Conservation (phyloP, 495 filamentous ascomycete genomes). For the Bombardia bombarda region DNA sequence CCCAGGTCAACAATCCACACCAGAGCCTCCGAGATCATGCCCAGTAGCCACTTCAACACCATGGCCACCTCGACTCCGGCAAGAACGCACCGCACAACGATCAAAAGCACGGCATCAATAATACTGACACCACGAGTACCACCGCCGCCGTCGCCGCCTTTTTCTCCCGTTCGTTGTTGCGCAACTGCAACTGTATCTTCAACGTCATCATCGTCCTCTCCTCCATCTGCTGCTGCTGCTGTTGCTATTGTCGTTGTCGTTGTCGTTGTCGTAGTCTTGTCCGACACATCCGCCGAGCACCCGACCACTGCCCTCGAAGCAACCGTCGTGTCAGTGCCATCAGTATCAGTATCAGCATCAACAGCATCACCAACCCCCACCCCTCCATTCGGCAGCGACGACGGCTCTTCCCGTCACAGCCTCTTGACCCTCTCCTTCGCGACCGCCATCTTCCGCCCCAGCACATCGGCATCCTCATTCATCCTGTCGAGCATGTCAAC, state of each 20-base stretch:
- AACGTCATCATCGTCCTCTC: conserved; percentile 4
- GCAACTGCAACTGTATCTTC: background rate
- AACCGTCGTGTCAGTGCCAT: background rate
- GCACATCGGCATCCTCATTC: conserved; percentile 65
- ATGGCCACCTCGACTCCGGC: conserved; percentile 17
- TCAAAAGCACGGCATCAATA: conserved; percentile 16
- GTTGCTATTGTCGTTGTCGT: conserved; percentile 1
- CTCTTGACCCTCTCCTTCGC: conserved; percentile 75
- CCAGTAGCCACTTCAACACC: conserved; percentile 18
- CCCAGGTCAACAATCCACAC: conserved; percentile 22
- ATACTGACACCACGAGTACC: conserved; percentile 1
- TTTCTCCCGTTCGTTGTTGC: conserved; percentile 2
- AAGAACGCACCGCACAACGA: conserved; percentile 17
- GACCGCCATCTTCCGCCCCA: conserved; percentile 70
- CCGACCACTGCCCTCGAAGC: background rate
- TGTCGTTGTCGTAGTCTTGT: background rate
- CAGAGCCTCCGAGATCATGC: conserved; percentile 15
- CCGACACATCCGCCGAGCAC: no score
- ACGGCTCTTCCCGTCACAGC: conserved; percentile 38
- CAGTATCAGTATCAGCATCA: background rate
- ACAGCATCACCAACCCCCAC: background rate
- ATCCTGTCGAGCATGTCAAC: conserved; percentile 69
- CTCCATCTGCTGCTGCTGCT: no score
- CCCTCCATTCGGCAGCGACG: conserved; percentile 5
- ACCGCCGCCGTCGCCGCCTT: conserved; percentile 2